These are phyloP conservation scores for Diaporthe destruens DNA, from an alignment of 2,329 filamentous ascomycete genomes.

Conservation along the genomic window DNA sequence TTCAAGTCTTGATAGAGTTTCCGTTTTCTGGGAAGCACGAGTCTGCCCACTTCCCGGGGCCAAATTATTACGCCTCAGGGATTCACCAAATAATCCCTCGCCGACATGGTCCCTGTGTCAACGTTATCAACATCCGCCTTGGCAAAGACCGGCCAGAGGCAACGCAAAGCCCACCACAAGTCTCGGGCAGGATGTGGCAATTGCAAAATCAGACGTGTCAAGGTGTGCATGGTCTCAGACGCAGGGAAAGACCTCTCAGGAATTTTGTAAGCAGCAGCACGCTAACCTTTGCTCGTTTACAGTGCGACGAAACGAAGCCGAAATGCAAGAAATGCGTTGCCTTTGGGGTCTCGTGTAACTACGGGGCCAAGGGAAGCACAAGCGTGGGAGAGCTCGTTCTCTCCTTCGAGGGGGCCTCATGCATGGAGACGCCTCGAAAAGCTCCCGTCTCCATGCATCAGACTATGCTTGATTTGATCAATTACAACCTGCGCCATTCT, in stretches of 20 bases:
- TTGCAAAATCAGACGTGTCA: slow-evolving; percentile 67
- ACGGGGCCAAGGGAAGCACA: slow-evolving; percentile 47
- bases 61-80: not conserved
- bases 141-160: slow-evolving; percentile 39
- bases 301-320: slow-evolving; percentile 68
- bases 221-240: slow-evolving; percentile 56
- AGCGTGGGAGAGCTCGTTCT: slow-evolving; percentile 50
- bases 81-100: not conserved
- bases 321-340: slow-evolving; percentile 60
- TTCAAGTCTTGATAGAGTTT: not conserved
- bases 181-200: slow-evolving; percentile 67
- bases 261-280: not conserved
- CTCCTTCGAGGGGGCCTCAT: slow-evolving; percentile 46
- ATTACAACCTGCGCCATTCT: slow-evolving; percentile 42
- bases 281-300: slow-evolving; percentile 21
- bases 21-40: no score
- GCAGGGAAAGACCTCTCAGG: not conserved
- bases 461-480: slow-evolving; percentile 43
- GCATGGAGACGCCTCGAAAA: slow-evolving; percentile 42
- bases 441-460: slow-evolving; percentile 42
- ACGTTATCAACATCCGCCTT: not conserved
- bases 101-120: slow-evolving; percentile 6
- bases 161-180: slow-evolving; percentile 61
- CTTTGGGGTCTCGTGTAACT: slow-evolving; percentile 63
- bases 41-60: no score